Conservation (phyloP, 768 basidiomycete genomes). For the Hygrophoropsis aurantiaca region DNA sequence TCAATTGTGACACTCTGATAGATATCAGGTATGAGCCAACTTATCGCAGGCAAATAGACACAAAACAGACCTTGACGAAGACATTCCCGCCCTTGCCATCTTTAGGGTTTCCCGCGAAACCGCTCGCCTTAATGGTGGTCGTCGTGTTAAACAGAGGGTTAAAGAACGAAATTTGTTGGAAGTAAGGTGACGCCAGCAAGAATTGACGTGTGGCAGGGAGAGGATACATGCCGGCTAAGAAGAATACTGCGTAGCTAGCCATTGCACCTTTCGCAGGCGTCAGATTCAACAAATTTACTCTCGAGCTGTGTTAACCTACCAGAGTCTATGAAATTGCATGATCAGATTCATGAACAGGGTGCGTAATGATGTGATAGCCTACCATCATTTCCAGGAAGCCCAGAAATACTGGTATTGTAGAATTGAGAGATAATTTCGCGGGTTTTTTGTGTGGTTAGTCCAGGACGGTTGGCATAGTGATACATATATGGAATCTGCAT, state of each 20-base stretch:
- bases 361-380: neutral
- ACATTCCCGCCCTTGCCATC: constrained; percentile 53
- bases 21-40: neutral
- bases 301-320: constrained; percentile 16
- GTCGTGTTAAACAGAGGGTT: constrained; percentile 59
- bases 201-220: constrained; percentile 60
- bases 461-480: constrained; percentile 63
- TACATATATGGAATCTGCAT: constrained; percentile 73
- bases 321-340: constrained; percentile 9
- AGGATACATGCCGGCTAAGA: constrained; percentile 61
- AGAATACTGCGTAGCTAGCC: constrained; percentile 61
- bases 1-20: constrained; percentile 55
- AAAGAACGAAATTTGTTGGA: constrained; percentile 58
- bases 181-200: constrained; percentile 62
- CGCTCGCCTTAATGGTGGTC: constrained; percentile 50
- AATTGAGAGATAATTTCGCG: constrained; percentile 53
- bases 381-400: constrained; percentile 70
- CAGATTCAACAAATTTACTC: constrained; percentile 9
- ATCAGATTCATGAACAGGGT: neutral
- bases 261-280: constrained; percentile 47
- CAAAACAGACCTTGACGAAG: constrained; percentile 49
- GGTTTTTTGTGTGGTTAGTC: constrained; percentile 55
- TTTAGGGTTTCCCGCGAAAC: constrained; percentile 52
- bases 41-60: neutral
- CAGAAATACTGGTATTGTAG: constrained; percentile 56